A percentile compares a stretch with the other conserved stretches of the same genome.
phyloP scores from a whole-genome alignment of 345 rosid genomes.

The Alliaria petiolata region DNA sequence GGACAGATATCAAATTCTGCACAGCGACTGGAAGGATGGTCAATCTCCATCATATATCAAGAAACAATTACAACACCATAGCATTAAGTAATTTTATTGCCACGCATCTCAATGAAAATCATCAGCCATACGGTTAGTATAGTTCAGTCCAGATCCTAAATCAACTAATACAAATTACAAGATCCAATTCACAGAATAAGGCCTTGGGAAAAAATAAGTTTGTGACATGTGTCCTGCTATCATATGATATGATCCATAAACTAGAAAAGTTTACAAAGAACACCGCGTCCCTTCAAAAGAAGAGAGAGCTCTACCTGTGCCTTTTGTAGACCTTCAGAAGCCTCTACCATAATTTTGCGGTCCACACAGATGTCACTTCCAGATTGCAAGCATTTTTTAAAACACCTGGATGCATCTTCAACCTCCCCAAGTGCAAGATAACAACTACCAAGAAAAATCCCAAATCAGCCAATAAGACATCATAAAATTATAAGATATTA shows the following conservation, averaged over 20 bases:
- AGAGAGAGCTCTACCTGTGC: constrained; percentile 67
- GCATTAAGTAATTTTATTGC: neutral
- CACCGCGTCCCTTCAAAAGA: neutral
- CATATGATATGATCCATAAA: constrained; percentile 13
- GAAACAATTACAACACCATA: neutral
- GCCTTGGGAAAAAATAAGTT: neutral
- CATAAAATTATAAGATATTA: neutral
- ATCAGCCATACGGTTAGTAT: constrained; percentile 5
- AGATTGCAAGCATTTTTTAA: constrained; percentile 70
- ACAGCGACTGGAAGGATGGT: neutral
- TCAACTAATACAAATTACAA: neutral
- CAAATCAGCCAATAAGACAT: constrained; percentile 18
- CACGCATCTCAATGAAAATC: neutral
- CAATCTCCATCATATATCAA: constrained; percentile 9
- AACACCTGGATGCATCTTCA: constrained; percentile 70
- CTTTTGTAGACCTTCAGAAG: constrained; percentile 89
- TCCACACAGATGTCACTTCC: constrained; percentile 80
- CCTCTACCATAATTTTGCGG: constrained; percentile 74
- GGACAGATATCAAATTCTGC: neutral
- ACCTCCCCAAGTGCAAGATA: constrained; percentile 89
- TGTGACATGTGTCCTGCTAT: neutral
- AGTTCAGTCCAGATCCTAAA: constrained; percentile 2
- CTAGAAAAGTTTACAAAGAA: constrained; percentile 10
- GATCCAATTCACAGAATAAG: neutral
- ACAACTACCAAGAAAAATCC: constrained; percentile 50